Evolutionary conservation across 371 early-diverging fungal genomes (phyloP).

Genomic region (Zancudomyces culisetae): DNA sequence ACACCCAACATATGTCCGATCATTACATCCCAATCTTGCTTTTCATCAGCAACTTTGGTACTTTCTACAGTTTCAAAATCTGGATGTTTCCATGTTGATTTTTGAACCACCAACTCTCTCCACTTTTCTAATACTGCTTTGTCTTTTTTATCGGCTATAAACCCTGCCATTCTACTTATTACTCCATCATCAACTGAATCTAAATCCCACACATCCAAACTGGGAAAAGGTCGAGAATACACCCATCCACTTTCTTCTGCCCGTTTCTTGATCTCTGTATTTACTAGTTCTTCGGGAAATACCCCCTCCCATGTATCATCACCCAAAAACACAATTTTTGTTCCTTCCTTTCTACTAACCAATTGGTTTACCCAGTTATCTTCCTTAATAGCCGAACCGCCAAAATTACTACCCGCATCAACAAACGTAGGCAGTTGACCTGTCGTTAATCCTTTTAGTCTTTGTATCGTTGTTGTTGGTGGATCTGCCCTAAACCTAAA

Average conservation of each 20-base stretch:
- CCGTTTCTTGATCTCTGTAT: neutral
- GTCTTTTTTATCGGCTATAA: neutral
- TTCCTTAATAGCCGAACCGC: conserved; percentile 25
- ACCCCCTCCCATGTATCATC: conserved; percentile 49
- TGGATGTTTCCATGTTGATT: conserved; percentile 9
- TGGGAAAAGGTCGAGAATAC: conserved; percentile 43
- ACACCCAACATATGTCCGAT: conserved; percentile 87
- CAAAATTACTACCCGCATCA: conserved; percentile 88
- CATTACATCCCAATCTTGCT: conserved; percentile 55
- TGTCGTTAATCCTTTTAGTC: conserved; percentile 86
- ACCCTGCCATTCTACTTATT: conserved; percentile 31
- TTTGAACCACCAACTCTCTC: conserved; percentile 12
- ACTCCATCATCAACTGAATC: conserved; percentile 85
- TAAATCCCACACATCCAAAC: conserved; percentile 80
- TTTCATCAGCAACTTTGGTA: conserved; percentile 11
- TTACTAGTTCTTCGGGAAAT: conserved; percentile 22
- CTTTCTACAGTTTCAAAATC: conserved; percentile 10
- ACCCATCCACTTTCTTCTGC: conserved; percentile 7
- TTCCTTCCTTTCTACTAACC: neutral
- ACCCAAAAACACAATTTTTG: conserved; percentile 30
- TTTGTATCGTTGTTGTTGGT: conserved; percentile 88
- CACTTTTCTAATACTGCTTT: conserved; percentile 6
- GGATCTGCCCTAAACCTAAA: conserved; percentile 57
- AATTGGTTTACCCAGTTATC: conserved; percentile 42
- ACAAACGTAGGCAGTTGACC: conserved; percentile 58